Evolutionary conservation across 768 basidiomycete genomes (phyloP), one percentile per base, ranked within the genome.

Genomic region (Xerocomellus chrysenteron): DNA sequence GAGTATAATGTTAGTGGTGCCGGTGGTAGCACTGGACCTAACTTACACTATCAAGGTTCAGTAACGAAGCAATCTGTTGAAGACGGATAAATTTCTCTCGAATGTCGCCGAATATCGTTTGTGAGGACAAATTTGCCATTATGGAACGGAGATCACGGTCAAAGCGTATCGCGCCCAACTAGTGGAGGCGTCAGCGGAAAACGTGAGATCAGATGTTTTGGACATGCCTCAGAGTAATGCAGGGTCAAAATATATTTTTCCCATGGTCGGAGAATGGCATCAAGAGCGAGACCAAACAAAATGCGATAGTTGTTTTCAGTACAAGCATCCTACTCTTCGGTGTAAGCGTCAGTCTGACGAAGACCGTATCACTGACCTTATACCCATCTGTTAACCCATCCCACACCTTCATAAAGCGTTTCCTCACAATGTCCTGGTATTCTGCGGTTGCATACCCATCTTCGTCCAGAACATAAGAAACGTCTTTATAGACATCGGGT

Each of bases 161-260:
- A 68, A 97, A 95, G 16, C 94, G 88, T 57, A 99, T 88, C 4
- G 94, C 96, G 26, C 97, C 97, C 56, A 98, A 82, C 95, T 98
- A 62, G 16, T 52, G 17, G 42, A 40, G 45, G 47, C 8, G 24
- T 52, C 52, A 59, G 54, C 10, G 16, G 39, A n/a, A 60, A 44
- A 21, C 14, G 46, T 16, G 12, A 44, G 3, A 24, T n/a, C 6
- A 28, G 1, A 32, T 7, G 3, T 24, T 41, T 40, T 21, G 30
- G 14, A 56, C 82, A 28, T 62, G 89, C 94, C 81, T 98, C 96
- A 12, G 91, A 91, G 68, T 90, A 98, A 72, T 82, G 88, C 65
- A 96, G 79, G 1, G 83, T 80, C 63, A 86, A 78, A 21, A 94
- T 77, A 62, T 86, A 83, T 70, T 92, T 96, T 74, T 99, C 97